Evolutionary conservation across 768 basidiomycete species (phyloP).

Genomic region (Myochromella boudieri): DNA sequence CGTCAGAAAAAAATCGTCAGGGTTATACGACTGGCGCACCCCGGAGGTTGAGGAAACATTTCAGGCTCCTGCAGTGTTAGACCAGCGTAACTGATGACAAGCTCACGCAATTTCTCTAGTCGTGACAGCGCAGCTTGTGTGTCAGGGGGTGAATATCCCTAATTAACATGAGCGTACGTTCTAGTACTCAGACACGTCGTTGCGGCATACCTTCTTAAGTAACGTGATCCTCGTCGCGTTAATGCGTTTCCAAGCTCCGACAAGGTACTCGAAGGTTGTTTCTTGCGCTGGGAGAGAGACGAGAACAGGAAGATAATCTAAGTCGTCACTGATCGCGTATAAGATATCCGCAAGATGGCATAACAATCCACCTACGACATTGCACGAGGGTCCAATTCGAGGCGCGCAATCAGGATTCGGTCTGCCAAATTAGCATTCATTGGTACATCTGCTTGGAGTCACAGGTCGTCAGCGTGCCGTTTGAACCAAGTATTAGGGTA

Average conservation of each 20-base stretch:
- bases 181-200: background rate
- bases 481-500: background rate
- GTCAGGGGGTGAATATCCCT: slow-evolving; percentile 65
- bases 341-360: background rate
- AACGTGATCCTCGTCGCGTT: slow-evolving; percentile 54
- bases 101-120: slow-evolving; percentile 77
- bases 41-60: slow-evolving; percentile 89
- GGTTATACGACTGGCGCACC: slow-evolving; percentile 41
- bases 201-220: slow-evolving; percentile 56
- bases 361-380: slow-evolving; percentile 56
- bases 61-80: slow-evolving; percentile 87
- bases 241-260: slow-evolving; percentile 90
- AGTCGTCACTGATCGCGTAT: slow-evolving; percentile 53
- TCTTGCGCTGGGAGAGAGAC: slow-evolving; percentile 76
- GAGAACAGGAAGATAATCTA: slow-evolving; percentile 71
- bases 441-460: slow-evolving; percentile 32
- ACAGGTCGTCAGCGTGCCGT: slow-evolving; percentile 7
- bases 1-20: background rate
- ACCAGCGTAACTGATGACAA: slow-evolving; percentile 87
- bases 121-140: slow-evolving; percentile 56
- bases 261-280: slow-evolving; percentile 87
- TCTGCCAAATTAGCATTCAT: slow-evolving; percentile 66
- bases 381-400: slow-evolving; percentile 72
- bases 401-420: slow-evolving; percentile 77
- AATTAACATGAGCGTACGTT: background rate